Conservation (phyloP, 169 alveolate genomes). For the Plasmodium knowlesi region DNA sequence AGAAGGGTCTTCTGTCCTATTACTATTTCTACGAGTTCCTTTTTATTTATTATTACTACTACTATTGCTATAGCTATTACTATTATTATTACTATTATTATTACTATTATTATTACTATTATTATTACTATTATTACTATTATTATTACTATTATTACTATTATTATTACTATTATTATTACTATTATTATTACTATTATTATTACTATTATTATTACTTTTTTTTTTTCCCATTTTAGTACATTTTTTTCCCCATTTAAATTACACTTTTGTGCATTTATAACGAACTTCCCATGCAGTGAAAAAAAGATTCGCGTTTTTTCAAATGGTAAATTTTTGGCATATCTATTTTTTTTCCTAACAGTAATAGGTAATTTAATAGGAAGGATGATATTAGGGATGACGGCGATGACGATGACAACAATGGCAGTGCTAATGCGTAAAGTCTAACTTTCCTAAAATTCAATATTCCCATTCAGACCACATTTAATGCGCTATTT, state of each 20-base stretch:
- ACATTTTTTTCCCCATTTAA: not conserved
- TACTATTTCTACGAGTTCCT: not conserved
- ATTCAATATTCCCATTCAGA: not conserved
- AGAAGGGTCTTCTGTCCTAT: not conserved
- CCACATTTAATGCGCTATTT: not conserved
- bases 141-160: not conserved
- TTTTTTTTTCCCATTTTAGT: not conserved
- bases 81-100: too few species aligned
- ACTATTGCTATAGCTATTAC: not conserved
- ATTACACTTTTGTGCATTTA: not conserved
- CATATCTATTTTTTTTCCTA: not conserved
- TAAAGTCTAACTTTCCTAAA: not conserved
- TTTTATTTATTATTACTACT: not conserved
- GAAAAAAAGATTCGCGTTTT: not conserved
- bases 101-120: too few species aligned
- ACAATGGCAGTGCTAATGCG: not conserved
- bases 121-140: too few species aligned
- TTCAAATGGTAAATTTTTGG: not conserved
- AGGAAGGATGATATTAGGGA: not conserved
- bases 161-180: too few species aligned
- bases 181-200: too few species aligned
- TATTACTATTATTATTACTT: too few species aligned
- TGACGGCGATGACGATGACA: not conserved
- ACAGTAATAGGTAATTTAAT: not conserved
- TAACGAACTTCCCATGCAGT: not conserved